Evolutionary conservation across 2,329 filamentous ascomycete species (phyloP).

Genomic region (Nemania serpens): DNA sequence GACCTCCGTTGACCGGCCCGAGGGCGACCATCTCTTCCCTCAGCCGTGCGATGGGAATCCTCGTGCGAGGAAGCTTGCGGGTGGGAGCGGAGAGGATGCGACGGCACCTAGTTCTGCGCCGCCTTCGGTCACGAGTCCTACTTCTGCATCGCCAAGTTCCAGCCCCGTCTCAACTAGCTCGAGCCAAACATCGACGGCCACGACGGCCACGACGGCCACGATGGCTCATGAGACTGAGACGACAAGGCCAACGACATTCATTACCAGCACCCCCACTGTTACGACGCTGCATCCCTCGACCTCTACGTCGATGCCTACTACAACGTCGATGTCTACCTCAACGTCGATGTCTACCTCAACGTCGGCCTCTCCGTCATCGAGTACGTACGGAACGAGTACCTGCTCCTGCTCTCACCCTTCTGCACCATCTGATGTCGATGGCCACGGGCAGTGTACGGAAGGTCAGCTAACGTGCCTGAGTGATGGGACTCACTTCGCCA

Average conservation of each 20-base stretch:
- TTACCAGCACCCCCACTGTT: neutral
- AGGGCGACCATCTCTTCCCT: slow-evolving; percentile 41
- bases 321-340: no score
- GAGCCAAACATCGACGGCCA: neutral
- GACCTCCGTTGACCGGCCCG: slow-evolving; percentile 51
- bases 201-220: neutral
- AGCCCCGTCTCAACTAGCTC: neutral
- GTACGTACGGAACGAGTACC: neutral
- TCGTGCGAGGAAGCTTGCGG: slow-evolving; percentile 19
- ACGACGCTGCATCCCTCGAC: neutral
- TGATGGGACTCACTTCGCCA: slow-evolving; percentile 33
- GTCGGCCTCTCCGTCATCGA: neutral
- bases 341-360: no score
- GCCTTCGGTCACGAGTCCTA: neutral
- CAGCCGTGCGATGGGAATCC: slow-evolving; percentile 42
- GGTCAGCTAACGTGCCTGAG: slow-evolving; percentile 36
- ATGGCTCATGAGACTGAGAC: neutral
- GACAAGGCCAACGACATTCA: neutral
- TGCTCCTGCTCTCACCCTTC: neutral
- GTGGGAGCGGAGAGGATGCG: neutral
- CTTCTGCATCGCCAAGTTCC: neutral
- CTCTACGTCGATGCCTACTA: neutral
- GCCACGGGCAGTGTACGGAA: slow-evolving; percentile 24
- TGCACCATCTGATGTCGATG: neutral
- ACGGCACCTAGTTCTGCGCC: neutral